Conservation (phyloP, 2,329 filamentous ascomycete species). For the Colletotrichum lini region DNA sequence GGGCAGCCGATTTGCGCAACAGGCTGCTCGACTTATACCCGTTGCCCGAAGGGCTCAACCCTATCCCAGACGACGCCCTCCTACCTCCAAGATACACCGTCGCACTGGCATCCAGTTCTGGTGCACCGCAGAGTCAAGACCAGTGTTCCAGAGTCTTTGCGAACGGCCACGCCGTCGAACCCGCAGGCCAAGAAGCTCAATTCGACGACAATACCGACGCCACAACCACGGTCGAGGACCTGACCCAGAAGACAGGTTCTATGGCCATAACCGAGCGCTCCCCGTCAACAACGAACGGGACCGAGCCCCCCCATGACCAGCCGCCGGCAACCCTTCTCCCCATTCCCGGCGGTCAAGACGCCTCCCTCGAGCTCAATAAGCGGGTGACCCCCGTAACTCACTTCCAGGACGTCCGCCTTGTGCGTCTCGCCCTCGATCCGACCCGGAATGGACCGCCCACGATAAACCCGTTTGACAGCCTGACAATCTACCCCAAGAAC, state of each 20-base stretch:
- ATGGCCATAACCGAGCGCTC: slow-evolving; percentile 15
- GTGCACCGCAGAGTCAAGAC: slow-evolving; percentile 42
- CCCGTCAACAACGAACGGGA: neutral
- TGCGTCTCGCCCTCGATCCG: slow-evolving; percentile 44
- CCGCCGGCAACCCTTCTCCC: slow-evolving; percentile 60
- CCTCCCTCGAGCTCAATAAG: slow-evolving; percentile 74
- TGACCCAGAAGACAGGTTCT: slow-evolving; percentile 9
- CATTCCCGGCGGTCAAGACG: slow-evolving; percentile 69
- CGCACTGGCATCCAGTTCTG: slow-evolving; percentile 48
- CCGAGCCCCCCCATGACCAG: slow-evolving; percentile 16
- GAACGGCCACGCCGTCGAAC: neutral
- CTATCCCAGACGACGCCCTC: slow-evolving; percentile 81
- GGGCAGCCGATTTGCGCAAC: slow-evolving; percentile 78
- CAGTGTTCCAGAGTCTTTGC: neutral
- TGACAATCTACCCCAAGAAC: slow-evolving; percentile 90
- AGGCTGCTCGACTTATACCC: slow-evolving; percentile 78
- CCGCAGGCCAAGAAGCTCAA: neutral
- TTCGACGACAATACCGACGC: neutral
- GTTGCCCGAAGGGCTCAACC: slow-evolving; percentile 74
- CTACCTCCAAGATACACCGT: slow-evolving; percentile 83
- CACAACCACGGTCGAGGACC: slow-evolving; percentile 5
- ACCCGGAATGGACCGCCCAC: slow-evolving; percentile 47
- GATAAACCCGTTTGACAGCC: slow-evolving; percentile 80
- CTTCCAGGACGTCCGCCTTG: slow-evolving; percentile 95
- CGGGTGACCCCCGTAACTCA: slow-evolving; percentile 83